A percentile compares a stretch with the other conserved stretches of the same genome.
Conservation (phyloP, 257 asterid species). For the Capsicum pubescens region DNA sequence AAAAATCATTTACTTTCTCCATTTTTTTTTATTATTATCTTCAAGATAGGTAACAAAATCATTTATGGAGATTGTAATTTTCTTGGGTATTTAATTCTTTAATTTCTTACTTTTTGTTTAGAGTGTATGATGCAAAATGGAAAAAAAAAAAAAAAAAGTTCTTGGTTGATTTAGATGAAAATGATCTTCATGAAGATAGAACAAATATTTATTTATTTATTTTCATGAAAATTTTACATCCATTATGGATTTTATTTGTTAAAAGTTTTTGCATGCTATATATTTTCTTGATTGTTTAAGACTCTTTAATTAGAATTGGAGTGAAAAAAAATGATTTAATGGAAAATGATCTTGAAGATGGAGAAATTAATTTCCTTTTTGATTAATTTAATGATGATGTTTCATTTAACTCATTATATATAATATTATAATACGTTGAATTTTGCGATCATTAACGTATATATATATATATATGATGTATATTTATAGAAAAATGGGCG, state of each 20-base stretch:
- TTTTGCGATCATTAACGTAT: not conserved
- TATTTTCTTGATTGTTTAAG: not conserved
- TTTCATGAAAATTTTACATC: not conserved
- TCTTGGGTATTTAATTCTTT: not conserved
- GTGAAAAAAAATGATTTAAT: not conserved
- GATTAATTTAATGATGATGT: not conserved
- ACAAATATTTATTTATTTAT: not conserved
- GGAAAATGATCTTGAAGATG: not conserved
- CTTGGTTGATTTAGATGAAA: not conserved
- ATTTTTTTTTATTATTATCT: not conserved
- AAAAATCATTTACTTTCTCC: not conserved
- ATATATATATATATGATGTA: not conserved
- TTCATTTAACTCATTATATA: not conserved
- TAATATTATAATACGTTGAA: no score
- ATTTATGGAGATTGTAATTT: not conserved
- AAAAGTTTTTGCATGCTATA: not conserved
- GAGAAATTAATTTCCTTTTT: not conserved
- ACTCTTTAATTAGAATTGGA: not conserved
- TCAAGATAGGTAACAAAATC: not conserved
- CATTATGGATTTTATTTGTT: not conserved
- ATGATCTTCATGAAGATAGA: not conserved
- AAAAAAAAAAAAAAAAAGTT: not conserved
- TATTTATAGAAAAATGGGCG: constrained; percentile 12
- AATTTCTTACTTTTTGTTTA: not conserved
- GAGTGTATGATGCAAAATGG: not conserved